phyloP scores from a whole-genome alignment of 257 asterid species.

The Ilex aquifolium region DNA sequence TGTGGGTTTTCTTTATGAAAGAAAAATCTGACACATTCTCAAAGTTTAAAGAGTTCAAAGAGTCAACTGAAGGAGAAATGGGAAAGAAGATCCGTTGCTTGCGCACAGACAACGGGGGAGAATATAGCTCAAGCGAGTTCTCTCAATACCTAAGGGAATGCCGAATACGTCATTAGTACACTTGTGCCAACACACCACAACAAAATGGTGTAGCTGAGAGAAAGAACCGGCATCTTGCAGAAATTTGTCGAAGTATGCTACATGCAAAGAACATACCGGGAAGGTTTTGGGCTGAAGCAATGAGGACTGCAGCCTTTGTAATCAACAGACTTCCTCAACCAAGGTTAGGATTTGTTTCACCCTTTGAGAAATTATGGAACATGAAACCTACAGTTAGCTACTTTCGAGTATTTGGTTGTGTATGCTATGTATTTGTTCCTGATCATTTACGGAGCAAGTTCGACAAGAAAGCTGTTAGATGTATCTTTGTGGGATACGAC shows the following conservation, averaged over 20 bases:
- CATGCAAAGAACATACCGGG: background rate
- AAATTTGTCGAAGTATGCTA: no score
- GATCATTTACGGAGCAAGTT: no score
- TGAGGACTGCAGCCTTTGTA: slow-evolving; percentile 1
- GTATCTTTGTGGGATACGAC: background rate
- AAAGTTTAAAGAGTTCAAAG: no score
- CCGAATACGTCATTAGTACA: no score
- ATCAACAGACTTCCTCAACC: slow-evolving; percentile 2
- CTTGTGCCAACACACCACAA: background rate
- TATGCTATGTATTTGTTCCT: no score
- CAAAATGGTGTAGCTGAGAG: no score
- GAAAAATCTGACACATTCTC: no score
- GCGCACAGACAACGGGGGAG: background rate
- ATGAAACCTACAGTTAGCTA: slow-evolving; percentile 8
- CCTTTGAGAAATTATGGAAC: slow-evolving; percentile 13
- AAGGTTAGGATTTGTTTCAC: slow-evolving; percentile 9
- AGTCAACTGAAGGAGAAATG: slow-evolving; percentile 1
- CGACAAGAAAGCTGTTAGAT: no score
- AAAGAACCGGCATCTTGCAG: no score
- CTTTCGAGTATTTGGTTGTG: no score
- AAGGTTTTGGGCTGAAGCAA: slow-evolving; percentile 1
- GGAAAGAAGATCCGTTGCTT: slow-evolving; percentile 4
- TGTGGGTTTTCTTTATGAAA: background rate
- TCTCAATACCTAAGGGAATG: background rate
- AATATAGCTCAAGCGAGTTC: slow-evolving; percentile 5